A percentile compares a stretch with the other conserved stretches of the same genome.
Conservation (phyloP, 768 basidiomycete genomes). For the Tricholomella constricta region DNA sequence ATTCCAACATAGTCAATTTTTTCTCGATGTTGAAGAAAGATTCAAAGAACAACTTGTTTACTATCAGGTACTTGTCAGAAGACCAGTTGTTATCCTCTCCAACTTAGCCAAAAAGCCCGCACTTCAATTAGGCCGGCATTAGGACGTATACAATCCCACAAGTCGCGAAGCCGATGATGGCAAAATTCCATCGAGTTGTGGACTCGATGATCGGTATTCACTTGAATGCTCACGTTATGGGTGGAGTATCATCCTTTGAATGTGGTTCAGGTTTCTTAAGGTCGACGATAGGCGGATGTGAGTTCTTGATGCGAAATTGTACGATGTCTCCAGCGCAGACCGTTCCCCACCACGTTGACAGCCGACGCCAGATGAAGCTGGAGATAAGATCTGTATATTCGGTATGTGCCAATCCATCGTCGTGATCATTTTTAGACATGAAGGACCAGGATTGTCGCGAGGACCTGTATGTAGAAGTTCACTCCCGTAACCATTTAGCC, state of each 20-base stretch:
- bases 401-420: slow-evolving; percentile 33
- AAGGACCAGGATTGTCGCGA: slow-evolving; percentile 42
- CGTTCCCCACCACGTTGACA: neutral
- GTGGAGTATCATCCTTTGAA: slow-evolving; percentile 32
- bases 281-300: slow-evolving; percentile 59
- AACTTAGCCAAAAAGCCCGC: too few relatives aligned
- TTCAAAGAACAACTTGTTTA: slow-evolving; percentile 65
- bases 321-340: slow-evolving; percentile 17
- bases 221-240: slow-evolving; percentile 71
- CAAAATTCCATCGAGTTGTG: slow-evolving; percentile 54
- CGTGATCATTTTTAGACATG: neutral
- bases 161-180: slow-evolving; percentile 58
- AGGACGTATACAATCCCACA: slow-evolving; percentile 70
- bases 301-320: slow-evolving; percentile 81
- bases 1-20: slow-evolving; percentile 72
- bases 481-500: neutral
- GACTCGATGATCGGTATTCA: slow-evolving; percentile 65
- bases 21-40: slow-evolving; percentile 74
- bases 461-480: slow-evolving; percentile 60
- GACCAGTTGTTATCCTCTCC: neutral
- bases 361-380: slow-evolving; percentile 52
- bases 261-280: neutral
- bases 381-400: slow-evolving; percentile 78
- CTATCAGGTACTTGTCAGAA: slow-evolving; percentile 57
- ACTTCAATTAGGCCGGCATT: slow-evolving; percentile 56